phyloP scores from a whole-genome alignment of 1,284 basidiomycete species.

The Cryptococcus sp. region DNA sequence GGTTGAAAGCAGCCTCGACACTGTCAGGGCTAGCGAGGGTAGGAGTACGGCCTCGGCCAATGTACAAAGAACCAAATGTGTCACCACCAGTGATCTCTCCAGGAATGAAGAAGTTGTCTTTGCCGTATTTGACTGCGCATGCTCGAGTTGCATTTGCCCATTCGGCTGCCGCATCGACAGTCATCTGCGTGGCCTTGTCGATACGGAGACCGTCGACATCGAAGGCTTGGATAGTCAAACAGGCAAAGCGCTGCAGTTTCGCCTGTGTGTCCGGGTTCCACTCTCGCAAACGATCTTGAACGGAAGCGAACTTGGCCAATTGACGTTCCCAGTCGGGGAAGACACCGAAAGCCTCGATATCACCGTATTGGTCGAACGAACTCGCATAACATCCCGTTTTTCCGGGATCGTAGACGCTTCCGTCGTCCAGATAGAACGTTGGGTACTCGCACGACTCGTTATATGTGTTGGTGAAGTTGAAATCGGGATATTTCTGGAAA shows the following conservation, averaged over 20 bases:
- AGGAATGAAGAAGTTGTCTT: constrained; percentile 83
- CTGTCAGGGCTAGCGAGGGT: constrained; percentile 58
- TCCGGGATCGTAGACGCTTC: constrained; percentile 62
- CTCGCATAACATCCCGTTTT: constrained; percentile 71
- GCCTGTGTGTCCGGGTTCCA: constrained; percentile 76
- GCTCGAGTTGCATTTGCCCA: constrained; percentile 73
- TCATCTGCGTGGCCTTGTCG: constrained; percentile 89
- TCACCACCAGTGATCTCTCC: constrained; percentile 95
- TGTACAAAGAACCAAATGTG: constrained; percentile 80
- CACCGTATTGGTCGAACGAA: constrained; percentile 90
- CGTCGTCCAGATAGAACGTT: constrained; percentile 75
- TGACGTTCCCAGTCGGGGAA: constrained; percentile 78
- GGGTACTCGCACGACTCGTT: constrained; percentile 75
- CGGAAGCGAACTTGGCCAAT: constrained; percentile 87
- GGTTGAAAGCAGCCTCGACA: constrained; percentile 63
- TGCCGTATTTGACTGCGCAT: constrained; percentile 70
- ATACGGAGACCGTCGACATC: constrained; percentile 91
- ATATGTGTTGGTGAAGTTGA: constrained; percentile 60
- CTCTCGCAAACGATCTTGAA: constrained; percentile 88
- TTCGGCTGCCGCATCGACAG: constrained; percentile 71
- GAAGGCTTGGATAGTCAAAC: constrained; percentile 78
- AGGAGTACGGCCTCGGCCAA: constrained; percentile 81
- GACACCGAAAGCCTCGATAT: constrained; percentile 94
- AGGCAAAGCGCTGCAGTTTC: constrained; percentile 74
- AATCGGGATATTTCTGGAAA: constrained; percentile 79